Base-by-base conservation (phyloP, 2,329 filamentous ascomycete species). In the Lasiodiplodia sp. region DNA sequence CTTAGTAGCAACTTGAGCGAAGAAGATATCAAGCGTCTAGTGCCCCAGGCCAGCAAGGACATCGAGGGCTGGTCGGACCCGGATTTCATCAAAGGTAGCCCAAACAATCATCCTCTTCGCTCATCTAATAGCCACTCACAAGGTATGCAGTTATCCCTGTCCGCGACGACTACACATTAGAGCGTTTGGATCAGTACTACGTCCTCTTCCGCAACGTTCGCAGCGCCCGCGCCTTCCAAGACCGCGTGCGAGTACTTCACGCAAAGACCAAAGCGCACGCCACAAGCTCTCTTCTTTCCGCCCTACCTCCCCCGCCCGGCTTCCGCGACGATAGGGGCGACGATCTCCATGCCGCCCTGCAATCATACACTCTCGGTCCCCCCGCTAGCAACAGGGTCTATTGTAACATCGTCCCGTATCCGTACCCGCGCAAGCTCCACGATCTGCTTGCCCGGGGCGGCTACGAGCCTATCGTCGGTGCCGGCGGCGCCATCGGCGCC, bases 1-100 rank as follows among this genome's bases (percentile, higher is more conserved):
- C 85, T 87, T 7, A 88, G 86, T 73, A 84, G 84, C 68, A 85
- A 86, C 23, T 83, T 94, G 53, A 82, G 83, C 23, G 86, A 90
- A 72, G 86, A 86, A 71, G 92, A 95, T 80, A 94, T 95, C 78
- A 85, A 88, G 71, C 89, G 91, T 67, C 79, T 94, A 21, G 85
- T 88, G 5, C 86, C 86, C 1, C 86, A 85, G 73, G 87, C 58
- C 25, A 68, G 88, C 56, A 79, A 83, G 66, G 88, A 92, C 72
- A 86, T 94, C 40, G 88, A 91, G 70, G 86, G 86, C 51, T 94
- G 92, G 91, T 83, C 86, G 21, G 74, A 78, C 21, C 75, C 80
- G 11, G 87, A 88, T 34, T 88, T 93, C 68, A 79, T 83, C 49
- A 87, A 88, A 78, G 82, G 86, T 86, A 77, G 55, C 73, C 66